Percentiles rank a stretch among this genome's conserved stretches.
phyloP scores from a whole-genome alignment of 2,329 filamentous ascomycete species.

The Pseudocercospora cruenta region DNA sequence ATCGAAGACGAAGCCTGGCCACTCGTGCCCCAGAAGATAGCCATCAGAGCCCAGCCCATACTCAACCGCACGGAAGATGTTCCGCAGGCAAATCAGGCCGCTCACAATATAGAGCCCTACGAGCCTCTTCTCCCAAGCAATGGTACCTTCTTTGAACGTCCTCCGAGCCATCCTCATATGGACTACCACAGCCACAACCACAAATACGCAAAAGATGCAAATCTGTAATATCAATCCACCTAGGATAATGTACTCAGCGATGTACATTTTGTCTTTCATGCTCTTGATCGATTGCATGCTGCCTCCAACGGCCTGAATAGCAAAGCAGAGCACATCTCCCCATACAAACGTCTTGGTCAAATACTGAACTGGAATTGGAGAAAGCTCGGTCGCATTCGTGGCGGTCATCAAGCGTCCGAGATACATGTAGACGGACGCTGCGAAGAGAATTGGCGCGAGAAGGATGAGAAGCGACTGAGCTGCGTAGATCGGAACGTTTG shows the following conservation, averaged over 20 bases:
- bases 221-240: conserved; percentile 62
- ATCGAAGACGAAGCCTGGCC: conserved; percentile 52
- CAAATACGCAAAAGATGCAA: conserved; percentile 60
- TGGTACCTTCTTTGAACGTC: background rate
- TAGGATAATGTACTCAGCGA: conserved; percentile 59
- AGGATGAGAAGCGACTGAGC: conserved; percentile 50
- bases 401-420: conserved; percentile 50
- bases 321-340: conserved; percentile 58
- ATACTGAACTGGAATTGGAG: conserved; percentile 48
- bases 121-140: conserved; percentile 43
- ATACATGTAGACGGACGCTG: conserved; percentile 58
- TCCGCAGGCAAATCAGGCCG: conserved; percentile 50
- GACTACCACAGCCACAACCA: conserved; percentile 54
- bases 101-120: conserved; percentile 45
- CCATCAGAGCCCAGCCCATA: conserved; percentile 51
- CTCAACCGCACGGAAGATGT: conserved; percentile 53
- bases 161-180: conserved; percentile 46
- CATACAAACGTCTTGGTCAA: conserved; percentile 60
- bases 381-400: conserved; percentile 47
- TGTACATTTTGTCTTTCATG: conserved; percentile 31
- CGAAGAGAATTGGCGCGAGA: conserved; percentile 54
- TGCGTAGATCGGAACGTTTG: conserved; percentile 44
- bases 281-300: conserved; percentile 42
- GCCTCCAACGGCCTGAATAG: conserved; percentile 55
- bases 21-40: conserved; percentile 48